These are phyloP conservation scores for Didymella segeticola DNA, from an alignment of 2,329 filamentous ascomycete species.

Conservation along the genomic window DNA sequence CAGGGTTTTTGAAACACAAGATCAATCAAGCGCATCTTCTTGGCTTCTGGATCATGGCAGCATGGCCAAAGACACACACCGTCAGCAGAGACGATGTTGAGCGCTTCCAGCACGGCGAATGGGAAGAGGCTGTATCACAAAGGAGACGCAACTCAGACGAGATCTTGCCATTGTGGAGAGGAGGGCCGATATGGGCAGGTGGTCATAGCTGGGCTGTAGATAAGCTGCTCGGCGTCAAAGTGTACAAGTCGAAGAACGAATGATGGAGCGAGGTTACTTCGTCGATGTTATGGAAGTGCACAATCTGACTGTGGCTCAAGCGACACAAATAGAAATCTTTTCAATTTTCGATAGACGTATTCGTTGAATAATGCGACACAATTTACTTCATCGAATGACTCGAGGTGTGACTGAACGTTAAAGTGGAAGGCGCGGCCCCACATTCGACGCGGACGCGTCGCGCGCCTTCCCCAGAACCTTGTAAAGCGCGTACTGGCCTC, in stretches of 20 bases:
- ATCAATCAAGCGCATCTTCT: constrained; percentile 31
- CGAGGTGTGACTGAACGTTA: background rate
- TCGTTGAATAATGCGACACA: too few relatives aligned
- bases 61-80: constrained; percentile 21
- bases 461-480: constrained; percentile 5
- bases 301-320: too few relatives aligned
- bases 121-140: constrained; percentile 23
- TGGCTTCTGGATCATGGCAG: constrained; percentile 34
- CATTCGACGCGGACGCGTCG: constrained; percentile 15
- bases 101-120: constrained; percentile 31
- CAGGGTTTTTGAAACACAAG: constrained; percentile 22
- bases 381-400: background rate
- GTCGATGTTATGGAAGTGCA: too few relatives aligned
- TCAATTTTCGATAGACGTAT: too few relatives aligned
- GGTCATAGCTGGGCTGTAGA: constrained; percentile 32
- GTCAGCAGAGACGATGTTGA: constrained; percentile 30
- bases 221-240: constrained; percentile 25
- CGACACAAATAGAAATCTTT: too few relatives aligned
- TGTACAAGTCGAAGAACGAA: constrained; percentile 25
- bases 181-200: constrained; percentile 27
- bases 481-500: constrained; percentile 6
- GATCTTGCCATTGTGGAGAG: constrained; percentile 32
- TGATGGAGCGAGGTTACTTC: too few relatives aligned
- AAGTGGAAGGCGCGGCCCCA: constrained; percentile 4
- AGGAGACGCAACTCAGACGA: constrained; percentile 22